A percentile compares a stretch with the other conserved stretches of the same genome.
Evolutionary conservation across 2,329 filamentous ascomycete species (phyloP).

Genomic region (Thelonectria olida): DNA sequence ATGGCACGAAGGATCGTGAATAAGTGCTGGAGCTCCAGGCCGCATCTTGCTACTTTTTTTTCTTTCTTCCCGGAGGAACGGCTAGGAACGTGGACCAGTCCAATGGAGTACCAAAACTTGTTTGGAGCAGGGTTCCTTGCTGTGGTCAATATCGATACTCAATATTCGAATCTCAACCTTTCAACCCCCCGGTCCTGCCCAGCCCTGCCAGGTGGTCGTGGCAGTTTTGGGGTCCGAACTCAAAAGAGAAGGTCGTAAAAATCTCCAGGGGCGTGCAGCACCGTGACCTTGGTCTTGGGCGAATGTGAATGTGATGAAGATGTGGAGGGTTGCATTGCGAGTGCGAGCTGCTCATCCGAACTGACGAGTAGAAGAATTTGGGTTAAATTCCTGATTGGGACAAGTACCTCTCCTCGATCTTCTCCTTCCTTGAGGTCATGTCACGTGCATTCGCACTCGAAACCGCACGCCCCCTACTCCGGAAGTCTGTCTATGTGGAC

Average conservation of each 20-base stretch:
- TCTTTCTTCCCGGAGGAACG: background rate
- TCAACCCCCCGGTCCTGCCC: background rate
- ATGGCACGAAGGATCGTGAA: conserved; percentile 7
- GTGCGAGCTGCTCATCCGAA: conserved; percentile 2
- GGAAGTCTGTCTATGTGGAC: background rate
- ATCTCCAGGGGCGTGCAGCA: conserved; percentile 1
- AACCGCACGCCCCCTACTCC: background rate
- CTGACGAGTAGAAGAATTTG: conserved; percentile 1
- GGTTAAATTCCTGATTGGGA: conserved; percentile 9
- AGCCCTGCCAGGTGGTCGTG: conserved; percentile 12
- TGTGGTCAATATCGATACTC: conserved; percentile 3
- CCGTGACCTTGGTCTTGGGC: background rate
- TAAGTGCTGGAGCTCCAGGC: conserved; percentile 15
- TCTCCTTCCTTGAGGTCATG: too few relatives aligned
- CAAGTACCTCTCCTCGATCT: background rate
- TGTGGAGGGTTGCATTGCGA: background rate
- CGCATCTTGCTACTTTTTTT: background rate
- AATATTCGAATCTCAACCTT: conserved; percentile 2
- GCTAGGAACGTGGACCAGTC: background rate
- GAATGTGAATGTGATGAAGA: background rate
- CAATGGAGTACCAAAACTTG: conserved; percentile 1
- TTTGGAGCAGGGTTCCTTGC: background rate
- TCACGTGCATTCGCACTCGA: background rate
- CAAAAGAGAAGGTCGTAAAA: conserved; percentile 9
- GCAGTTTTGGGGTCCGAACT: conserved; percentile 1